Conservation (phyloP, 2,329 filamentous ascomycete species). For the Botrytis deweyae region DNA sequence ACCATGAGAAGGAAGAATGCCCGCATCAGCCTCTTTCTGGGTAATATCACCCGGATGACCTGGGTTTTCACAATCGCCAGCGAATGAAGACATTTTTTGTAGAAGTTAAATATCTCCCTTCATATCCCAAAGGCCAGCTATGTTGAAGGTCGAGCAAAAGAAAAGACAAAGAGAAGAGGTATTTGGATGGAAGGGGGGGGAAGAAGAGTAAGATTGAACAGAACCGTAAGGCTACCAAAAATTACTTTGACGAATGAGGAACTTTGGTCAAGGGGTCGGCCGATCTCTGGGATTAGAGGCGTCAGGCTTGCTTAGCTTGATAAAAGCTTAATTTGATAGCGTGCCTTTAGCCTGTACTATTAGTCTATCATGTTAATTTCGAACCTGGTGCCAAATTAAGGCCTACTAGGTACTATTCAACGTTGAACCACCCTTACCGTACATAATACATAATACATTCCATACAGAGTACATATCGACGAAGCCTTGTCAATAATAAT, state of each 20-base stretch:
- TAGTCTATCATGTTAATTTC: background rate
- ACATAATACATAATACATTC: background rate
- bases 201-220: constrained; percentile 11
- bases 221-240: constrained; percentile 8
- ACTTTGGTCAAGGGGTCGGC: constrained; percentile 12
- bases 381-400: background rate
- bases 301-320: constrained; percentile 6
- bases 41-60: constrained; percentile 32
- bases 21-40: constrained; percentile 37
- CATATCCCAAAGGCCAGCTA: constrained; percentile 21
- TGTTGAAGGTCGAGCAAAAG: background rate
- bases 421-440: background rate
- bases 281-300: background rate
- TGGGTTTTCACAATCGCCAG: constrained; percentile 24
- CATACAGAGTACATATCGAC: background rate
- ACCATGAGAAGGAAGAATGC: constrained; percentile 48
- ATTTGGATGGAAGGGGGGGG: background rate
- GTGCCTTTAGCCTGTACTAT: constrained; percentile 16
- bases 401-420: background rate
- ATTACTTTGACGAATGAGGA: constrained; percentile 13
- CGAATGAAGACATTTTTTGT: constrained; percentile 28
- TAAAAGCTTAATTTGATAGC: constrained; percentile 20
- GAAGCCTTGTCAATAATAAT: background rate
- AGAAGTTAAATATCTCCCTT: constrained; percentile 2
- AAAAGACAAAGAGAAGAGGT: constrained; percentile 8